Evolutionary conservation across 2,329 filamentous ascomycete species (phyloP), one percentile per base, ranked within the genome.

Genomic region (Colletotrichum scovillei): DNA sequence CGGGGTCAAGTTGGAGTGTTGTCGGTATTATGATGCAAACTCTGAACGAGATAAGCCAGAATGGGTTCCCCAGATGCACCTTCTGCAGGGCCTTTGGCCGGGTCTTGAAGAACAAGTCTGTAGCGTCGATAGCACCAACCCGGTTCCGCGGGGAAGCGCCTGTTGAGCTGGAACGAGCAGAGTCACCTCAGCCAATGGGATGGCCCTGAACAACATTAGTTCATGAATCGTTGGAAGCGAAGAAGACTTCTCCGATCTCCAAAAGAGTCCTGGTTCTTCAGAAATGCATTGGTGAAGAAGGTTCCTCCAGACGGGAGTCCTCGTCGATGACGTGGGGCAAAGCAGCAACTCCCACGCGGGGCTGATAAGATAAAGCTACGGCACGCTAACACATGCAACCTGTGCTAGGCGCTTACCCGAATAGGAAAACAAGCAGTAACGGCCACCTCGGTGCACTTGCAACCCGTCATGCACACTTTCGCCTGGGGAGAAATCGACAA

Each of bases 351-450:
- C 38, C 38, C 38, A 62, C 67, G 67, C 67, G 71, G 71, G 71
- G 71, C 67, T 57, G 71, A 73, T 73, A 73, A 73, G 71, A 73
- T 73, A 71, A 70, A 70, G 70, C 67, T 60, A 65, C 32, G 56
- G 11, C 59, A 46, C 69, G 70, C 67, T 71, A 70, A 32, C 35
- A 71, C 56, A 73, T 71, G 71, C 71, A 71, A 73, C 67, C 71
- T 49, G 71, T 73, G 71, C 57, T 70, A 63, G 57, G 52, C 67
- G 71, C 71, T 73, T 73, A 66, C 71, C 67, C 67, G 32, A 73
- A 66, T 62, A 73, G 71, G 71, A 63, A 73, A 73, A 70, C 62
- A 19, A 69, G 67, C 38, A 73, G 67, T 69, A 73, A 71, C 67
- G 35, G 28, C 52, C 62, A 73, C 71, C n/a, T 73, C 22, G 67